These are phyloP conservation scores for Xylariaceae sp. DNA, from an alignment of 2,329 filamentous ascomycete genomes.

Conservation along the genomic window DNA sequence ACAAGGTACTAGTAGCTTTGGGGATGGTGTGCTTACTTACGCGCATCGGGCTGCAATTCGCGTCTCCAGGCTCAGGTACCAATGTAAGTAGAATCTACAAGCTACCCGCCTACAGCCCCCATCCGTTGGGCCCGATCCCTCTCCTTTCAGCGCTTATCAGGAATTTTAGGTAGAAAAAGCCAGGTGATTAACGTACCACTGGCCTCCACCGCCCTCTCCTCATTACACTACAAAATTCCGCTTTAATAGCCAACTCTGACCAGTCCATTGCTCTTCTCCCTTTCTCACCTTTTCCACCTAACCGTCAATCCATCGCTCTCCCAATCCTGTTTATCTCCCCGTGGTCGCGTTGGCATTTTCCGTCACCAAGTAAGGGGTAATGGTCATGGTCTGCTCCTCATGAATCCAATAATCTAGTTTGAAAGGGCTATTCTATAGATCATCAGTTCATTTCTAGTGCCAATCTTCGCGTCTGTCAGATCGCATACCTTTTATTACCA, in stretches of 20 bases:
- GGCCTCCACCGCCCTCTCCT: constrained; percentile 15
- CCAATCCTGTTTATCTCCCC: constrained; percentile 1
- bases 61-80: no score
- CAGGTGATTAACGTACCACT: not conserved
- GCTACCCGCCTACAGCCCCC: not conserved
- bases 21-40: no score
- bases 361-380: constrained; percentile 8
- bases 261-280: constrained; percentile 2
- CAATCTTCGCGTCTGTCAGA: constrained; percentile 1
- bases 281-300: constrained; percentile 8
- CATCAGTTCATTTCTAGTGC: constrained; percentile 12
- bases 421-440: constrained; percentile 6
- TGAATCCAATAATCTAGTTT: constrained; percentile 6
- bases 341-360: not conserved
- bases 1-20: no score
- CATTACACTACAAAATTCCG: constrained; percentile 13
- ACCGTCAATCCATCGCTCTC: constrained; percentile 1
- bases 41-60: no score
- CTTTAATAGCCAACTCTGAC: constrained; percentile 6
- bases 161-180: not conserved
- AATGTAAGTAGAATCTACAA: no score
- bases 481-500: constrained; percentile 10
- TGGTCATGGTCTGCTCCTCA: not conserved
- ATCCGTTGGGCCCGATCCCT: not conserved
- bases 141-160: constrained; percentile 2